Evolutionary conservation across 1,284 basidiomycete species (phyloP).

Genomic region (Anthracocystis walkeri): DNA sequence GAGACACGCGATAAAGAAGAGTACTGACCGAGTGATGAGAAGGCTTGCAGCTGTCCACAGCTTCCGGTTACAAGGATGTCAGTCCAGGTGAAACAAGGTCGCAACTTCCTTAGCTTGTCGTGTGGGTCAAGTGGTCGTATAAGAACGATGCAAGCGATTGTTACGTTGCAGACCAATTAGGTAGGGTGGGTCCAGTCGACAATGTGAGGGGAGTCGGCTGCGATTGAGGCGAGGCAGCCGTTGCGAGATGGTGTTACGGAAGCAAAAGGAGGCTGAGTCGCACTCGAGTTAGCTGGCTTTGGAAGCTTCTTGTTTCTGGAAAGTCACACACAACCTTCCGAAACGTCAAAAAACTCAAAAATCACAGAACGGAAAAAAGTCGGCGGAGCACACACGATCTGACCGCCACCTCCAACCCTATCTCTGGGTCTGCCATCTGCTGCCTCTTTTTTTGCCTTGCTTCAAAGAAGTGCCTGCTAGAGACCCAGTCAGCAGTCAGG

Average conservation of each 20-base stretch:
- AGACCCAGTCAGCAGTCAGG: constrained; percentile 23
- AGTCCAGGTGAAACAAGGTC: no score
- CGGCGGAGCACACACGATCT: constrained; percentile 18
- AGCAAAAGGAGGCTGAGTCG: not conserved
- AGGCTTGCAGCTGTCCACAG: not conserved
- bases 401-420: constrained; percentile 19
- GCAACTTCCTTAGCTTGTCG: no score
- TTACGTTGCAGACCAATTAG: no score
- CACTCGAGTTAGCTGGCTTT: not conserved
- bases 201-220: not conserved
- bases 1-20: no score
- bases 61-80: not conserved
- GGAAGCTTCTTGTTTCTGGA: not conserved
- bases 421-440: constrained; percentile 12
- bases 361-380: constrained; percentile 4
- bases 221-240: not conserved
- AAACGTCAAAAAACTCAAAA: constrained; percentile 14
- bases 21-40: not conserved
- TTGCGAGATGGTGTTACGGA: not conserved
- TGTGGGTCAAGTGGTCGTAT: no score
- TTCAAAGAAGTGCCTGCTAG: not conserved
- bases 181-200: no score
- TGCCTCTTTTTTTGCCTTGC: constrained; percentile 5
- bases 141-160: no score
- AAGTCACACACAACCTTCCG: constrained; percentile 7